Evolutionary conservation across 2,329 filamentous ascomycete genomes (phyloP), one percentile per base, ranked within the genome.

Genomic region (Zarea fungicola): DNA sequence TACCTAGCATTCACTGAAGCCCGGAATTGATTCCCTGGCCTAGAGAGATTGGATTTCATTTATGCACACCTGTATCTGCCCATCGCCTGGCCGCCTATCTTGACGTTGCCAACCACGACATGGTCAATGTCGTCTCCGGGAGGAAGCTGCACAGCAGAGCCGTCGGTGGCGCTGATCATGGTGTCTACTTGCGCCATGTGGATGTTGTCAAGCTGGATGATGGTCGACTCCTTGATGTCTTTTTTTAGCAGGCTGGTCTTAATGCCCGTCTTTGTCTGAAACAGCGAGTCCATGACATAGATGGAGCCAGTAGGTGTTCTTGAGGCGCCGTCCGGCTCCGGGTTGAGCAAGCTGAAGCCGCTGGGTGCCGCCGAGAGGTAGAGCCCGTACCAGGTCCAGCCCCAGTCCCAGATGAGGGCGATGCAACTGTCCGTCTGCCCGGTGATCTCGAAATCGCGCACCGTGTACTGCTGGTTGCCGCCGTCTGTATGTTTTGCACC

Each of bases 361-460:
- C 5, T 32, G 14, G 41, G 41, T 10, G 41, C 41, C 2, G 5
- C 18, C 4, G 26, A 13, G n/a, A 43, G 26, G 16, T 32, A 32
- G 18, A 43, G 41, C 4, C 16, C 3, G 6, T 7, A 43, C 49
- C 44, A 53, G 3, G 47, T 28, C 40, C 34, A 54, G 5, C 50
- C 44, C 47, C 52, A 52, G 50, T 54, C 52, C 52, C 48, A 51
- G 13, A 43, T 42, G 5, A 43, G 19, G 44, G 6, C 39, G 49
- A 50, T 8, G 48, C 45, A 5, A 34, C 49, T 7, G 16, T 46
- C 19, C 11, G 14, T 28, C 25, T 45, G 32, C n/a, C 28, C 29
- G 11, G 5, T 22, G 28, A 55, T 46, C 10, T 16, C 21, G 6
- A 55, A 34, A 5, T 37, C 23, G 11, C 42, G 36, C 1, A 36